phyloP scores from a whole-genome alignment of 805 yeast genomes.

The Lipomyces chichibuensis region DNA sequence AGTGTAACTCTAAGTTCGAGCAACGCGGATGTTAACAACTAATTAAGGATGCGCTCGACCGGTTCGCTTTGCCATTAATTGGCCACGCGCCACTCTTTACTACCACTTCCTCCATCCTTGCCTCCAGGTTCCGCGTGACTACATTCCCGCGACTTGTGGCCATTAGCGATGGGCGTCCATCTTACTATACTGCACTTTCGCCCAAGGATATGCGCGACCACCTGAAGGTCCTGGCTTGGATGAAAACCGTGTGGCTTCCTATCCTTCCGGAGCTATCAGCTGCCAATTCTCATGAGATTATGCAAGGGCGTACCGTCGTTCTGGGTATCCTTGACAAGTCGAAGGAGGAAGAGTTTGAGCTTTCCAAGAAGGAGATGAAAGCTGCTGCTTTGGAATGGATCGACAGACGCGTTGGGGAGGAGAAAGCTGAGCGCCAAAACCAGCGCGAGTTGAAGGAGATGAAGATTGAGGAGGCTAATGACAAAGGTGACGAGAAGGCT shows the following conservation, averaged over 20 bases:
- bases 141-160: constrained; percentile 44
- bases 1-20: neutral
- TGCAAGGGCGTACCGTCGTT: constrained; percentile 41
- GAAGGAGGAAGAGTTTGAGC: constrained; percentile 35
- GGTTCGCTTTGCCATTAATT: constrained; percentile 42
- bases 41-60: constrained; percentile 42
- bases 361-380: constrained; percentile 40
- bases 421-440: constrained; percentile 37
- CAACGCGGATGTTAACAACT: neutral
- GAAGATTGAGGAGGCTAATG: constrained; percentile 43
- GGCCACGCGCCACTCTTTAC: constrained; percentile 43
- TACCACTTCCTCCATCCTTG: constrained; percentile 40
- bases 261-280: constrained; percentile 46
- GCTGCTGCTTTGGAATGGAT: constrained; percentile 41
- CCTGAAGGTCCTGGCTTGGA: constrained; percentile 41
- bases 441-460: constrained; percentile 42
- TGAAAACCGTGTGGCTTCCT: constrained; percentile 44
- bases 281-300: constrained; percentile 43
- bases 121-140: constrained; percentile 39
- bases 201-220: constrained; percentile 45
- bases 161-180: constrained; percentile 38
- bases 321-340: constrained; percentile 43
- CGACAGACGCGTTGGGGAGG: constrained; percentile 37
- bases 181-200: constrained; percentile 40
- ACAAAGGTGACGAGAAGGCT: constrained; percentile 42